Percentiles rank a stretch among this genome's conserved stretches.
Evolutionary conservation across 306 rosid genomes (phyloP).

Genomic region (Quercus glauca): DNA sequence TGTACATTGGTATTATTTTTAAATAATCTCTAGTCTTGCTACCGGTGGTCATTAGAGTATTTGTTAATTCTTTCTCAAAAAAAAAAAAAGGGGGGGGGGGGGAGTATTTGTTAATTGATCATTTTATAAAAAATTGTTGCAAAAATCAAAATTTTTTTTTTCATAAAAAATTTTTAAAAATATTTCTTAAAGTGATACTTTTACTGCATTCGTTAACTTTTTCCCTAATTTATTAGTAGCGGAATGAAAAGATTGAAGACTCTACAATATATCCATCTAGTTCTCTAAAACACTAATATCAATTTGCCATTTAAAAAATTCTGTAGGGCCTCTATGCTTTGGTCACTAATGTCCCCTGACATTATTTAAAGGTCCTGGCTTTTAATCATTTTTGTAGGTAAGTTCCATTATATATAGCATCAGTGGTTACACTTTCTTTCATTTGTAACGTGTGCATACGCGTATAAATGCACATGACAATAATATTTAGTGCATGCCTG

Average conservation of each 20-base stretch:
- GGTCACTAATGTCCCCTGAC: neutral
- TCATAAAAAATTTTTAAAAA: neutral
- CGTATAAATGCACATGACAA: neutral
- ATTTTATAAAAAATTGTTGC: too few species aligned
- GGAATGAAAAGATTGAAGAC: neutral
- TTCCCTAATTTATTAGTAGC: neutral
- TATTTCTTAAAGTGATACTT: too few species aligned
- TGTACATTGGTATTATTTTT: too few species aligned
- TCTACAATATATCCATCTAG: neutral
- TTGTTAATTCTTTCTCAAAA: too few species aligned
- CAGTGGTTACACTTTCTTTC: neutral
- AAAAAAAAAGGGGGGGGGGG: too few species aligned
- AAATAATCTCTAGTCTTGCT: too few species aligned
- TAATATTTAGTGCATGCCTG: neutral
- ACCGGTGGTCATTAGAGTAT: accelerated
- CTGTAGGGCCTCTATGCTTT: neutral
- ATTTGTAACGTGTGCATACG: neutral
- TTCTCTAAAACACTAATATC: neutral
- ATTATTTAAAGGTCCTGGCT: neutral
- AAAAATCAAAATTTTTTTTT: too few species aligned
- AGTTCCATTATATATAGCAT: neutral
- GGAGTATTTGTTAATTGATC: too few species aligned
- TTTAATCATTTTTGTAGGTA: neutral
- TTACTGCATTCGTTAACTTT: too few species aligned
- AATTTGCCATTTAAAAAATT: neutral